A percentile compares a stretch with the other conserved stretches of the same genome.
Conservation (phyloP, 106 monocot genomes). For the Vanilla planifolia region DNA sequence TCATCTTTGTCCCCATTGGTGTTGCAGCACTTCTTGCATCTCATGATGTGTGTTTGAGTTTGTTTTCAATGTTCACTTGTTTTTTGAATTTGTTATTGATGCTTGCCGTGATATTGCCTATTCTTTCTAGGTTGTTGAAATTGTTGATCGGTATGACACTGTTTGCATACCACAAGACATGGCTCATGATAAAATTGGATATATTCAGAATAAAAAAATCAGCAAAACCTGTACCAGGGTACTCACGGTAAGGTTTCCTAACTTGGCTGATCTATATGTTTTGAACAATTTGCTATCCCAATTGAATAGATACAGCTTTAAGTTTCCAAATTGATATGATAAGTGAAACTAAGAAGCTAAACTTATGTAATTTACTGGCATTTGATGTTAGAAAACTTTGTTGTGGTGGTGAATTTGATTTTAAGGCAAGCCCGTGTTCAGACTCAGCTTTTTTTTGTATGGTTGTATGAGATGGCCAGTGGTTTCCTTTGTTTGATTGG, state of each 20-base stretch:
- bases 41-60: conserved; percentile 31
- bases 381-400: too few relatives aligned
- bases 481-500: background rate
- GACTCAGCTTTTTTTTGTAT: background rate
- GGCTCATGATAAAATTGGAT: conserved; percentile 31
- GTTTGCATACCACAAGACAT: conserved; percentile 38
- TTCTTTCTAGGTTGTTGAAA: conserved; percentile 70
- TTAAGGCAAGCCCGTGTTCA: background rate
- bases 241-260: conserved; percentile 35
- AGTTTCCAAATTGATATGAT: too few relatives aligned
- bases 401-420: too few relatives aligned
- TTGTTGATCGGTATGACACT: conserved; percentile 65
- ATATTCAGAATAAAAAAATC: conserved; percentile 36
- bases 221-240: conserved; percentile 49
- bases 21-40: conserved; percentile 63
- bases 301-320: too few relatives aligned
- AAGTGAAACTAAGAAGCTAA: too few relatives aligned
- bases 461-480: background rate
- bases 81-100: background rate
- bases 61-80: background rate
- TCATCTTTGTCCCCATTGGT: conserved; percentile 81
- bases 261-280: too few relatives aligned
- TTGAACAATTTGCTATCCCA: too few relatives aligned
- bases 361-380: too few relatives aligned
- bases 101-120: background rate